Evolutionary conservation across 257 asterid genomes (phyloP).

Genomic region (Plantago ovata): DNA sequence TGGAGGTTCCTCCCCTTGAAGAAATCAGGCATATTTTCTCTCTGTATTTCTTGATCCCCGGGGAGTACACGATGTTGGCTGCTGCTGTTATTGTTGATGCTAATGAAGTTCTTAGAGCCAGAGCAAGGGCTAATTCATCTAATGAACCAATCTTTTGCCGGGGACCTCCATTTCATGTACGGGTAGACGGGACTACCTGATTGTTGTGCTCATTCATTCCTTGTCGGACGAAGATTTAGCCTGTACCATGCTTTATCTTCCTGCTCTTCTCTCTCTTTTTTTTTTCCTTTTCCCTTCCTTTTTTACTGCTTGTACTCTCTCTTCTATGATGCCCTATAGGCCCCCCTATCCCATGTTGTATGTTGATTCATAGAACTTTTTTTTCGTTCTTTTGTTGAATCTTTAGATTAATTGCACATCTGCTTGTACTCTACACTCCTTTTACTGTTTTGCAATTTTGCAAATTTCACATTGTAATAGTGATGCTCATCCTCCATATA

Average conservation of each 20-base stretch:
- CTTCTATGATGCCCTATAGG: neutral
- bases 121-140: constrained; percentile 63
- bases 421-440: too few species aligned
- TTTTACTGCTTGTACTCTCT: neutral
- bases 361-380: too few species aligned
- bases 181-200: constrained; percentile 71
- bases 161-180: constrained; percentile 92
- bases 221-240: constrained; percentile 14
- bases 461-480: too few species aligned
- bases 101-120: constrained; percentile 83
- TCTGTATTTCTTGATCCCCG: constrained; percentile 89
- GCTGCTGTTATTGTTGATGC: constrained; percentile 93
- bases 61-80: constrained; percentile 86
- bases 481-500: too few species aligned
- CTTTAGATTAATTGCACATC: too few species aligned
- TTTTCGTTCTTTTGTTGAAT: too few species aligned
- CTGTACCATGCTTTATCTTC: too few species aligned
- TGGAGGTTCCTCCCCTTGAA: constrained; percentile 88
- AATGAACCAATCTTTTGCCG: constrained; percentile 94
- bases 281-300: neutral
- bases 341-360: too few species aligned
- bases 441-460: too few species aligned
- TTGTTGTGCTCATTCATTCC: constrained; percentile 8
- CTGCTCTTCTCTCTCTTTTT: neutral
- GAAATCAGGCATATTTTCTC: constrained; percentile 79